Evolutionary conservation across 331 rosid genomes (phyloP), one percentile per base, ranked within the genome.

Genomic region (Prunus yedoensis): DNA sequence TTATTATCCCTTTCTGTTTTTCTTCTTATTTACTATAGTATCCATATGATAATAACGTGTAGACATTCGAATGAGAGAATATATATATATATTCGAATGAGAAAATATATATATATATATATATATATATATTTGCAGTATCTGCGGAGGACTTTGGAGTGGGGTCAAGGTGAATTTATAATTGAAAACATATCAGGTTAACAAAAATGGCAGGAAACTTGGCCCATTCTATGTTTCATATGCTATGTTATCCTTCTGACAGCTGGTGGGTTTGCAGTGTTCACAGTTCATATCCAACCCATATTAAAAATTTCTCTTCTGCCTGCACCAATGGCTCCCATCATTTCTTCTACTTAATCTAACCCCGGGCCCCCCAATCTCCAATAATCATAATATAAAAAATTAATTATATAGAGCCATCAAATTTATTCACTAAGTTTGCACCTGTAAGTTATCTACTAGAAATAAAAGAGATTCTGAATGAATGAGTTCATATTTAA

Each of bases 161-260:
- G 70, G 70, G 70, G 78, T 74, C 69, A 53, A 32, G 7, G 2
- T 57, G n/a, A 38, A 43, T 11, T 57, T 41, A n/a, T 14, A 54
- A 54, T 38, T 43, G 52, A 49, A 52, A 52, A 4, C 10, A 6
- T 17, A 15, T 52, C 23, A 28, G 79, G 71, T 70, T 70, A 23
- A 65, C 67, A 71, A 54, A n/a, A 1, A 46, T 71, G 74, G 58
- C 68, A 30, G 62, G 62, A 69, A 73, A 59, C 68, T 35, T 76
- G 81, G 88, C 75, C 87, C 85, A 85, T 85, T 86, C 85, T 71
- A 74, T 83, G 82, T 86, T 75, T 77, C 80, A 84, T 64, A 65
- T 79, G 86, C 63, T 71, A 69, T 58, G 69, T 74, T 54, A 69
- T 61, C 76, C 74, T 75, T 54, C 85, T 75, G 87, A 82, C 91